phyloP scores from a whole-genome alignment of 352 stramenopile genomes.

The Plasmopara muralis region DNA sequence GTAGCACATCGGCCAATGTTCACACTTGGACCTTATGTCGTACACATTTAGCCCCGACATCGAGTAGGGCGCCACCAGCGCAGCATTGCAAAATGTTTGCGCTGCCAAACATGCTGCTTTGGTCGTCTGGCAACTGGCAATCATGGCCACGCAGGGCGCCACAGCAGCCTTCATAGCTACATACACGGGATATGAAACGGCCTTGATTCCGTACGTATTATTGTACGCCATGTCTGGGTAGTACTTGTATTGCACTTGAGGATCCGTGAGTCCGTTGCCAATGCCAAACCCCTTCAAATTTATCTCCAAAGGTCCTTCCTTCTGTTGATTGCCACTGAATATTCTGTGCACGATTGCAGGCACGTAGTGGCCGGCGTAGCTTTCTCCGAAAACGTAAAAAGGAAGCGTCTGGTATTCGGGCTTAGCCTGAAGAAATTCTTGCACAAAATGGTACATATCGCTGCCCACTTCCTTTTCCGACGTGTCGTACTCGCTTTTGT shows the following conservation, averaged over 20 bases:
- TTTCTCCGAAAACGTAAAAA: constrained; percentile 94
- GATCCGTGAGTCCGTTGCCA: constrained; percentile 94
- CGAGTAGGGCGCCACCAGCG: constrained; percentile 54
- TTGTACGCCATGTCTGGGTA: constrained; percentile 89
- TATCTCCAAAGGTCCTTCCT: constrained; percentile 54
- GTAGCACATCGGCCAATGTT: constrained; percentile 90
- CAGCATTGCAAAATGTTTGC: constrained; percentile 87
- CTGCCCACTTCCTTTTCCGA: constrained; percentile 91
- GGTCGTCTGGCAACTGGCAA: constrained; percentile 80
- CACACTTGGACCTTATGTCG: constrained; percentile 91
- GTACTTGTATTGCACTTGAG: constrained; percentile 85
- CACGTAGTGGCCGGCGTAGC: constrained; percentile 92
- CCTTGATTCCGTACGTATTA: constrained; percentile 80
- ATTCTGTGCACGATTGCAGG: constrained; percentile 76
- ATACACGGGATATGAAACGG: constrained; percentile 55
- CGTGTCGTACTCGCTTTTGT: constrained; percentile 80
- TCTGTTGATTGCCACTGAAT: constrained; percentile 61
- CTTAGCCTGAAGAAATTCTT: constrained; percentile 88
- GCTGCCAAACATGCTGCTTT: constrained; percentile 72
- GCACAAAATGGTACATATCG: constrained; percentile 95
- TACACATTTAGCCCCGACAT: constrained; percentile 64
- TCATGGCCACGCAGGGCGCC: constrained; percentile 62
- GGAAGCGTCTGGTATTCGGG: constrained; percentile 86
- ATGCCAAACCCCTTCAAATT: constrained; percentile 92
- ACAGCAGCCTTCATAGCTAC: constrained; percentile 59